Evolutionary conservation across 768 basidiomycete species (phyloP), one percentile per base, ranked within the genome.

Genomic region (Chalciporus pseudorubinellus): DNA sequence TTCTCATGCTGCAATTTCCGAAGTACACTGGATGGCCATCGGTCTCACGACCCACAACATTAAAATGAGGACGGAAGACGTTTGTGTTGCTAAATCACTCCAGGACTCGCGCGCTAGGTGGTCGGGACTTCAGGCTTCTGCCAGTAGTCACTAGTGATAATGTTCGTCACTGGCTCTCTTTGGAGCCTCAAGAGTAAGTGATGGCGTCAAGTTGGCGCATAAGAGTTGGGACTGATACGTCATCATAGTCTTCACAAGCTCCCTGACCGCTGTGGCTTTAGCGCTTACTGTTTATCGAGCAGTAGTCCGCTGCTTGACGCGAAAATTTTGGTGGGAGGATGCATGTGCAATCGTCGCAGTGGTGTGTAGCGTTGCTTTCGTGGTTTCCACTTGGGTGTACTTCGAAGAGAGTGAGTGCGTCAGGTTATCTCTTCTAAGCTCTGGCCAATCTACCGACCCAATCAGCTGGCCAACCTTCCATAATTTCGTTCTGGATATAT

Each of bases 291-390:
- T 34, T 19, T 52, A 33, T 28, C 46, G 53, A 28, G 4, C 51
- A n/a, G 18, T 41, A 39, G 18, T 19, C 40, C 52, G 47, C 40
- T 45, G 44, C 33, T 24, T 8, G 39, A 51, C 7, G 6, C 47
- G 34, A 20, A 48, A 12, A 13, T 39, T 60, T 29, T 46, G 61
- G 53, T 64, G 58, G 55, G 64, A 66, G 26, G 64, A 64, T 41
- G 40, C 19, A n/a, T 55, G 41, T 13, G 53, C 46, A 9, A n/a
- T 33, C 3, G 28, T 52, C 33, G 60, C 48, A 34, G 11, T n/a
- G 28, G 21, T 43, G 14, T 45, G 44, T 11, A 22, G 53, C 14
- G 40, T 50, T 22, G 29, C 48, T 11, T 63, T 33, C 28, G 13
- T 51, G 16, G 42, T 51, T 34, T 28, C 34, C 4, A 43, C 50